phyloP scores from a whole-genome alignment of 768 basidiomycete species.

The Phallus indusiatus region DNA sequence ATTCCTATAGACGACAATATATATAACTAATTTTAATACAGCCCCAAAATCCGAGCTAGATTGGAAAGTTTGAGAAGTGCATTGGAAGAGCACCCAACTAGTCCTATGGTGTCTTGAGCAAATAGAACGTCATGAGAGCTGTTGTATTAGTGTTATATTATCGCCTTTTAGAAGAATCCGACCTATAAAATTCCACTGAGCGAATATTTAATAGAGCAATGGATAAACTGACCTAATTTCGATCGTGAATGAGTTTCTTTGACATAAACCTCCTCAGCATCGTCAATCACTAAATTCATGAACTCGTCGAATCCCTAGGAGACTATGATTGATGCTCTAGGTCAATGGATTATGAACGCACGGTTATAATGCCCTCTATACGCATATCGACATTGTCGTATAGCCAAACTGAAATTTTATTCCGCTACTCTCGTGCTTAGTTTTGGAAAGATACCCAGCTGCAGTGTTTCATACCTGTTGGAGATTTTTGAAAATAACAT shows the following conservation, averaged over 20 bases:
- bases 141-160: slow-evolving; percentile 96
- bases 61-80: slow-evolving; percentile 55
- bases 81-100: slow-evolving; percentile 17
- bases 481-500: slow-evolving; percentile 97
- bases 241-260: slow-evolving; percentile 80
- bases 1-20: neutral
- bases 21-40: slow-evolving; percentile 18
- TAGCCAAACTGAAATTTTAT: slow-evolving; percentile 86
- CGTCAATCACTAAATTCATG: slow-evolving; percentile 96
- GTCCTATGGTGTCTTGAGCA: neutral
- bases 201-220: slow-evolving; percentile 5
- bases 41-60: slow-evolving; percentile 74
- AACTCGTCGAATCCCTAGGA: slow-evolving; percentile 97
- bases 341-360: slow-evolving; percentile 35
- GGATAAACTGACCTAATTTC: slow-evolving; percentile 58
- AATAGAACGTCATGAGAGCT: slow-evolving; percentile 15
- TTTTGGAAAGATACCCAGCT: slow-evolving; percentile 1
- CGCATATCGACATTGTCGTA: slow-evolving; percentile 97
- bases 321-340: neutral
- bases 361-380: slow-evolving; percentile 92
- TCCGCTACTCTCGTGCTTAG: slow-evolving; percentile 40
- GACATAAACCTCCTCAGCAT: slow-evolving; percentile 85
- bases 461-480: slow-evolving; percentile 50
- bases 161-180: slow-evolving; percentile 96
- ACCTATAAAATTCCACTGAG: slow-evolving; percentile 38